phyloP scores from a whole-genome alignment of 2,329 filamentous ascomycete species.

The Hypoxylon sp. region DNA sequence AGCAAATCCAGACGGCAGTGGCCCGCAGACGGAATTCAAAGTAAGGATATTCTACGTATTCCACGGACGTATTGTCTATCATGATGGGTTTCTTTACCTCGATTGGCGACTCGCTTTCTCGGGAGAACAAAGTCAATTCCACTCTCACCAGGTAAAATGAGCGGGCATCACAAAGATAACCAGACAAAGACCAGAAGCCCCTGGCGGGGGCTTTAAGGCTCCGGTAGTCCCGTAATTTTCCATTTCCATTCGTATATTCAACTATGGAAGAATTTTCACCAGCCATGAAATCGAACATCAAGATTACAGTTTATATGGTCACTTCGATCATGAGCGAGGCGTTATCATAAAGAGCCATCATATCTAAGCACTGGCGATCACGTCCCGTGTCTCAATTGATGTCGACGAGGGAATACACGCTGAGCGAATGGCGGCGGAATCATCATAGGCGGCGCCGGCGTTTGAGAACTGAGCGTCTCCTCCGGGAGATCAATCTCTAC shows the following conservation, averaged over 20 bases:
- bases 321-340: conserved; percentile 33
- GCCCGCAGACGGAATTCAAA: no score
- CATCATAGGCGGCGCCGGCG: conserved; percentile 6
- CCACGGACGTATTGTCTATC: no score
- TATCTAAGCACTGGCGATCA: background rate
- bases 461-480: conserved; percentile 16
- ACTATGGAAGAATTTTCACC: background rate
- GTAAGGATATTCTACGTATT: no score
- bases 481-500: conserved; percentile 17
- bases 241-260: background rate
- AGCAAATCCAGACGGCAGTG: no score
- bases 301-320: conserved; percentile 35
- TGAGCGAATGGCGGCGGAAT: conserved; percentile 22
- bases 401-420: conserved; percentile 31
- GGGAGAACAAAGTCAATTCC: background rate
- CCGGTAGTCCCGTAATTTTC: background rate
- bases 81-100: no score
- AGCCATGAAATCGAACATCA: conserved; percentile 36
- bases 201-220: background rate
- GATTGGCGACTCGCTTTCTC: background rate
- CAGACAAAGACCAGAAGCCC: background rate
- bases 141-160: background rate
- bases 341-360: conserved; percentile 9
- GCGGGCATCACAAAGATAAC: background rate
- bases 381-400: conserved; percentile 1